phyloP scores from a whole-genome alignment of 106 monocot genomes.

The Amphibolis antarctica region DNA sequence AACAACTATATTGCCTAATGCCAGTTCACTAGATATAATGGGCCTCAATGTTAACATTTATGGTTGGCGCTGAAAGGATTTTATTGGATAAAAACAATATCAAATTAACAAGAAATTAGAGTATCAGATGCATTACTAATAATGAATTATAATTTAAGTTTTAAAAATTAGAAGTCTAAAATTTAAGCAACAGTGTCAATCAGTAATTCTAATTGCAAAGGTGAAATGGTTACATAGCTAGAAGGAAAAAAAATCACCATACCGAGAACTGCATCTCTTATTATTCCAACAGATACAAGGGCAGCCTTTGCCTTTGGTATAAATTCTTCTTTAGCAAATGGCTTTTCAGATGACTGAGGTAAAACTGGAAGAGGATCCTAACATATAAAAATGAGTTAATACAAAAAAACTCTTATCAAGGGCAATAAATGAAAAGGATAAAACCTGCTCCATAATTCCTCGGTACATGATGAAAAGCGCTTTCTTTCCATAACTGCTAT shows the following conservation, averaged over 20 bases:
- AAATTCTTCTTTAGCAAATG: slow-evolving; percentile 51
- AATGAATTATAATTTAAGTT: no score
- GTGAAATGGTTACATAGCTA: neutral
- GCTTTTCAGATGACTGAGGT: slow-evolving; percentile 72
- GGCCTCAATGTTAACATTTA: no score
- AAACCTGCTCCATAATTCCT: slow-evolving; percentile 98
- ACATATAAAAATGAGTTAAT: slow-evolving; percentile 12
- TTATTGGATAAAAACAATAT: no score
- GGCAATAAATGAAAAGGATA: slow-evolving; percentile 1
- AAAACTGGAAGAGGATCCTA: slow-evolving; percentile 68
- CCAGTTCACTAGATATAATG: no score
- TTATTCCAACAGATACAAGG: slow-evolving; percentile 81
- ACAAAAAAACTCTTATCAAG: slow-evolving; percentile 1
- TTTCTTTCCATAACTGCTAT: slow-evolving; percentile 76
- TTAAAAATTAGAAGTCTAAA: no score
- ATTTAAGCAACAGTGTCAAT: no score
- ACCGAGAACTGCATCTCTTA: slow-evolving; percentile 62
- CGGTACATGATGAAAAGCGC: slow-evolving; percentile 77
- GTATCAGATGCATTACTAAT: no score
- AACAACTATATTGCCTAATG: no score
- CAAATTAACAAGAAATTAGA: no score
- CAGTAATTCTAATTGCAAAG: neutral
- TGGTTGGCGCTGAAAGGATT: no score
- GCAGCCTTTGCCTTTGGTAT: slow-evolving; percentile 79
- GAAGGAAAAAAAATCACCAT: neutral